phyloP scores from a whole-genome alignment of 495 filamentous ascomycete species.

The Glonium stellatum region DNA sequence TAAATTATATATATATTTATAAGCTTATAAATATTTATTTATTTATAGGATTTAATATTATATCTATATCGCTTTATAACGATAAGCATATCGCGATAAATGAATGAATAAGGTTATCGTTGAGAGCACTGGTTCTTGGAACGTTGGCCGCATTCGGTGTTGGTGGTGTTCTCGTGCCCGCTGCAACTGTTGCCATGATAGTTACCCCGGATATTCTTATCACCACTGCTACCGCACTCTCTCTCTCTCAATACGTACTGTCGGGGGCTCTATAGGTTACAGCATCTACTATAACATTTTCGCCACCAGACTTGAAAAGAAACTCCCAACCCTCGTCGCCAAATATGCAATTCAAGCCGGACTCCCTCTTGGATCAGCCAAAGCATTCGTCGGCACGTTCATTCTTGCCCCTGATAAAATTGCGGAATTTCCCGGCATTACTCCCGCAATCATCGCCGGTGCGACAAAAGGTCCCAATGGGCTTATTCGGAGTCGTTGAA shows the following conservation, averaged over 20 bases:
- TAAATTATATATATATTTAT: no score
- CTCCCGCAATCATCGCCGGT: conserved; percentile 14
- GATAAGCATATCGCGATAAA: no score
- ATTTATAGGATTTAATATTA: no score
- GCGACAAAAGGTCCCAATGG: conserved; percentile 28
- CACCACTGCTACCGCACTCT: conserved; percentile 36
- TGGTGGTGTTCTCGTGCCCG: conserved; percentile 32
- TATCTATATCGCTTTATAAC: no score
- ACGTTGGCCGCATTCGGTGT: conserved; percentile 27
- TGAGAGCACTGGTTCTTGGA: no score
- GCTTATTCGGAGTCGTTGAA: conserved; percentile 28
- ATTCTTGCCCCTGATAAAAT: conserved; percentile 19
- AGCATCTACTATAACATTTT: conserved; percentile 73
- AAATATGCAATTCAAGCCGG: conserved; percentile 27
- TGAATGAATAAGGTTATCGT: no score
- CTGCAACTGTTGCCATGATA: conserved; percentile 33
- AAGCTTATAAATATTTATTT: no score
- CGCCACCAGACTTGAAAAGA: conserved; percentile 49
- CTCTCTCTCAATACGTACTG: conserved; percentile 63
- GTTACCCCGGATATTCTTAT: conserved; percentile 32
- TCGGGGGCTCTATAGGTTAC: conserved; percentile 66
- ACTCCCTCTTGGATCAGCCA: conserved; percentile 18
- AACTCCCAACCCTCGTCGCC: conserved; percentile 23
- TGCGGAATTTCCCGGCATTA: conserved; percentile 22
- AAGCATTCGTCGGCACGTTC: conserved; percentile 28